phyloP scores from a whole-genome alignment of 2,329 filamentous ascomycete species.

The Talaromyces amestolkiae region DNA sequence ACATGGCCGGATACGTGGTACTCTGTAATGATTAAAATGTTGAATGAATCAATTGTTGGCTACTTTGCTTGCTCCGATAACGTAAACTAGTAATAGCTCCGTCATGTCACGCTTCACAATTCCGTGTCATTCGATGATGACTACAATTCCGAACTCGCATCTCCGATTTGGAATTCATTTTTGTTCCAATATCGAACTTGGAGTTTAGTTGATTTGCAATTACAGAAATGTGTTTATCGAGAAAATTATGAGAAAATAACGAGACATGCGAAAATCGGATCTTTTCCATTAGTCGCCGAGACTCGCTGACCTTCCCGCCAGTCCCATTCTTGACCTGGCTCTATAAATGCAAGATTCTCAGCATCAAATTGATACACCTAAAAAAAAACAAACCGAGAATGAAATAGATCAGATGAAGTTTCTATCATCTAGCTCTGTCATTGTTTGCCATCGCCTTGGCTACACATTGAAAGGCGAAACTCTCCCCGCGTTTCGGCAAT shows the following conservation, averaged over 20 bases:
- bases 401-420: background rate
- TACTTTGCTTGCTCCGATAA: background rate
- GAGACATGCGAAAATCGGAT: conserved; percentile 10
- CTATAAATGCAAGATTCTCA: background rate
- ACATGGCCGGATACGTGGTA: conserved; percentile 13
- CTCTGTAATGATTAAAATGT: conserved; percentile 17
- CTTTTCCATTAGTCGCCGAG: background rate
- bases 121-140: background rate
- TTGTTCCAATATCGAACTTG: background rate
- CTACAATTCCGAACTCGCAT: background rate
- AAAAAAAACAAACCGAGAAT: background rate
- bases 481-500: conserved; percentile 13
- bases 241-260: background rate
- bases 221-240: background rate
- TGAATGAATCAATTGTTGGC: conserved; percentile 1
- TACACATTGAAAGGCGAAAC: background rate
- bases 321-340: background rate
- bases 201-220: background rate
- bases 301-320: conserved; percentile 4
- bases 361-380: background rate
- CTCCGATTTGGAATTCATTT: background rate
- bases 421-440: background rate
- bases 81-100: too few species aligned
- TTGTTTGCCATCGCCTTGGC: background rate
- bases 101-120: background rate